Evolutionary conservation across 768 basidiomycete species (phyloP).

Genomic region (Lentinula detonsa): DNA sequence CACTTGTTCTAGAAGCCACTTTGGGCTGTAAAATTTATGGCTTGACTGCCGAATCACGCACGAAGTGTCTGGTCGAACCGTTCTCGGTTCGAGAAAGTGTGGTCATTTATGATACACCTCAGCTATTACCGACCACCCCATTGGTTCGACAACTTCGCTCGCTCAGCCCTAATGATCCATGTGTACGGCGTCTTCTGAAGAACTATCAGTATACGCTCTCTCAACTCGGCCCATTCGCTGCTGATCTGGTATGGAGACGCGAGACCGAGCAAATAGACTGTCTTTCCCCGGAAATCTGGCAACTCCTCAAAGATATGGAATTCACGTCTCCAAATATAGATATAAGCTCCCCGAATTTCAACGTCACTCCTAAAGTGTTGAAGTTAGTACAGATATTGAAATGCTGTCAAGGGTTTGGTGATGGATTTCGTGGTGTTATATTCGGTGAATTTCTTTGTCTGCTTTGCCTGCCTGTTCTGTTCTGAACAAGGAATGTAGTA

Average conservation of each 20-base stretch:
- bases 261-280: slow-evolving; percentile 21
- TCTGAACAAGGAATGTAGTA: slow-evolving; percentile 30
- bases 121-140: slow-evolving; percentile 27
- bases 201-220: slow-evolving; percentile 38
- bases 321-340: slow-evolving; percentile 62
- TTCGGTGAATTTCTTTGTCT: slow-evolving; percentile 42
- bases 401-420: slow-evolving; percentile 45
- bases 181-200: slow-evolving; percentile 33
- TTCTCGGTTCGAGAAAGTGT: slow-evolving; percentile 46
- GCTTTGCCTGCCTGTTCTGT: slow-evolving; percentile 3
- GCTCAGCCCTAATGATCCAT: slow-evolving; percentile 31
- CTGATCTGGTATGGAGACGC: slow-evolving; percentile 65
- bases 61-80: slow-evolving; percentile 24
- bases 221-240: slow-evolving; percentile 63
- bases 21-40: slow-evolving; percentile 35
- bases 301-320: slow-evolving; percentile 49
- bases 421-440: slow-evolving; percentile 59
- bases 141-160: slow-evolving; percentile 43
- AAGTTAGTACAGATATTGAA: slow-evolving; percentile 55
- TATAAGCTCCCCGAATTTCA: slow-evolving; percentile 49
- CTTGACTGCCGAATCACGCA: slow-evolving; percentile 24
- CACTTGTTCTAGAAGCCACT: slow-evolving; percentile 30
- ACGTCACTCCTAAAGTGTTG: slow-evolving; percentile 64
- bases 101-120: slow-evolving; percentile 42
- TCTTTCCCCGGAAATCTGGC: background rate